Evolutionary conservation across 148 eudicot genomes (phyloP), one percentile per base, ranked within the genome.

Genomic region (Vaccinium myrtillus): DNA sequence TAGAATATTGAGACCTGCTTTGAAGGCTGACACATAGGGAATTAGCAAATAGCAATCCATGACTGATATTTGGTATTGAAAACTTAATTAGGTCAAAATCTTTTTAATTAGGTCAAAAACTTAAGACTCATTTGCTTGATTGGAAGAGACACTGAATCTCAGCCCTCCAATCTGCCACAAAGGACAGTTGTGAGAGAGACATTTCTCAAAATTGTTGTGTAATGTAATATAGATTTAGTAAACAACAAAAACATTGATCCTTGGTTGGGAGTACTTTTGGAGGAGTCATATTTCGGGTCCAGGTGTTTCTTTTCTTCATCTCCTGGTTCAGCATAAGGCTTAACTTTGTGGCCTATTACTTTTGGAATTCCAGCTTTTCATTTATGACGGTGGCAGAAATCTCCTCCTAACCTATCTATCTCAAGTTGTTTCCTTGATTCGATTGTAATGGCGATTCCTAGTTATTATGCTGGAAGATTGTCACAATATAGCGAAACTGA

Each of bases 301-400:
- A 1, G 18, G 75, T 27, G 27, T 5, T 69, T 70, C 75, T 16
- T 27, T 69, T 16, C 74, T 69, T 69, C 74, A 69, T 69, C 74
- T 69, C 30, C 27, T 6, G 39, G 39, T 69, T 30, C 43, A 69
- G 74, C 43, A 27, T 69, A 27, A 12, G 43, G 5, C 71, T 27
- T 25, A 69, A 25, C 27, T 69, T 69, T 63, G 69, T 69, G 74
- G 39, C 74, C 74, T 69, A 30, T 69, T 69, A 39, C 74, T 69
- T 69, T 16, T 69, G 39, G 32, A 69, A 30, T 69, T 69, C 74
- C 27, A 69, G 74, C 74, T 25, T 69, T 25, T 69, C 6, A 6
- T 73, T 36, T 36, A 36, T 73, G 21, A 32, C 36, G 21, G 76
- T 36, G 74, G 16, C 74, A 9, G 74, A 69, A 69, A 69, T 69